Evolutionary conservation across 1,139 yeast species (phyloP).

Genomic region (Hemisphaericaspora xylofermentans): DNA sequence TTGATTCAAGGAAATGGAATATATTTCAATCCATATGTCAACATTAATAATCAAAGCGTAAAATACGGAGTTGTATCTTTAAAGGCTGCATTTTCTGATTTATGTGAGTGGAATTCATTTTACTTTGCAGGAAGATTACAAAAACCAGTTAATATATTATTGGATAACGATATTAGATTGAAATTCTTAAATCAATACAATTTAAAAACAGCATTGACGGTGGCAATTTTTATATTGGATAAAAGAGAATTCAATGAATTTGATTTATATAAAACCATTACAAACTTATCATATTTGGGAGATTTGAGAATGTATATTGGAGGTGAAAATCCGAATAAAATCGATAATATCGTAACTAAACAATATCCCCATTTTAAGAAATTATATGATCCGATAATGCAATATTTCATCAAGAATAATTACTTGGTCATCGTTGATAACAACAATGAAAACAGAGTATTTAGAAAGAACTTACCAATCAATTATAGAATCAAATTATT

Average conservation of each 20-base stretch:
- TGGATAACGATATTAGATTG: conserved; percentile 40
- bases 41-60: conserved; percentile 40
- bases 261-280: conserved; percentile 71
- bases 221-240: conserved; percentile 58
- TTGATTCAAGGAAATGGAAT: conserved; percentile 79
- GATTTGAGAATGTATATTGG: conserved; percentile 86
- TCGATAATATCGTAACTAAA: conserved; percentile 76
- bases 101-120: conserved; percentile 78
- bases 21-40: conserved; percentile 88
- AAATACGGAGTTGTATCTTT: conserved; percentile 86
- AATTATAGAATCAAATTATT: conserved; percentile 29
- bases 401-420: conserved; percentile 23
- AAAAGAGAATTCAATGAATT: conserved; percentile 51
- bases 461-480: conserved; percentile 19
- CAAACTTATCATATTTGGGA: conserved; percentile 83
- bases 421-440: conserved; percentile 19
- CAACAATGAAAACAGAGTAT: conserved; percentile 17
- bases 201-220: conserved; percentile 71
- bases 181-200: conserved; percentile 73
- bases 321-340: conserved; percentile 90
- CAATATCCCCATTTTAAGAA: conserved; percentile 68
- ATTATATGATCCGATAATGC: conserved; percentile 66
- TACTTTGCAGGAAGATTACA: conserved; percentile 93
- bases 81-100: conserved; percentile 60
- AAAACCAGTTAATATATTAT: conserved; percentile 82